Conservation (phyloP, 2,329 filamentous ascomycete species). For the Pseudocercospora vitis region DNA sequence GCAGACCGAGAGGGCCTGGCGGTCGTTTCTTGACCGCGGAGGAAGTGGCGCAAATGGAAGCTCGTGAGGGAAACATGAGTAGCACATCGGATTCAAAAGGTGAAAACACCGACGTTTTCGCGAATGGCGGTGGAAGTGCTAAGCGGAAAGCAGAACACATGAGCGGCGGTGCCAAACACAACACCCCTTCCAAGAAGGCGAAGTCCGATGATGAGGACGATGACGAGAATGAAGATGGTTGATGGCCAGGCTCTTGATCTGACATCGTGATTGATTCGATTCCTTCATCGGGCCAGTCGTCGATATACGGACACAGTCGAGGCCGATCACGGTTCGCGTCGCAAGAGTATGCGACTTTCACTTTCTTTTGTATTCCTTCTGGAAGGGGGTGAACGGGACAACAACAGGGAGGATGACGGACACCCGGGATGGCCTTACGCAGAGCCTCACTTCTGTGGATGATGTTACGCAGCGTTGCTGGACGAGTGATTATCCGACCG, state of each 20-base stretch:
- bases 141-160: slow-evolving; percentile 55
- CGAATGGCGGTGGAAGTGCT: slow-evolving; percentile 36
- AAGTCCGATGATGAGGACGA: slow-evolving; percentile 36
- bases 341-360: background rate
- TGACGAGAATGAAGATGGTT: slow-evolving; percentile 43
- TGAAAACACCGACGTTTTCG: slow-evolving; percentile 34
- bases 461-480: slow-evolving; percentile 12
- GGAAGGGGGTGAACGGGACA: slow-evolving; percentile 8
- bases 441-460: slow-evolving; percentile 9
- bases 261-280: background rate
- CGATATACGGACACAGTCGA: background rate
- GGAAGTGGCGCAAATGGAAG: slow-evolving; percentile 87
- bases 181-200: slow-evolving; percentile 32
- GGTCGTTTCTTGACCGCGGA: slow-evolving; percentile 95
- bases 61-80: slow-evolving; percentile 51
- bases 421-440: slow-evolving; percentile 4
- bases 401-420: slow-evolving; percentile 8
- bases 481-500: background rate
- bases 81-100: slow-evolving; percentile 43
- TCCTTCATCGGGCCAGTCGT: slow-evolving; percentile 1
- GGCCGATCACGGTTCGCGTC: background rate
- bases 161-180: slow-evolving; percentile 26
- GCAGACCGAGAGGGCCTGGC: slow-evolving; percentile 86
- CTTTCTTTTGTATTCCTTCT: slow-evolving; percentile 1
- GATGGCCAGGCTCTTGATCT: background rate